Conservation (phyloP, 225 moss, liverwort and hornwort species). For the Ulota crispa region DNA sequence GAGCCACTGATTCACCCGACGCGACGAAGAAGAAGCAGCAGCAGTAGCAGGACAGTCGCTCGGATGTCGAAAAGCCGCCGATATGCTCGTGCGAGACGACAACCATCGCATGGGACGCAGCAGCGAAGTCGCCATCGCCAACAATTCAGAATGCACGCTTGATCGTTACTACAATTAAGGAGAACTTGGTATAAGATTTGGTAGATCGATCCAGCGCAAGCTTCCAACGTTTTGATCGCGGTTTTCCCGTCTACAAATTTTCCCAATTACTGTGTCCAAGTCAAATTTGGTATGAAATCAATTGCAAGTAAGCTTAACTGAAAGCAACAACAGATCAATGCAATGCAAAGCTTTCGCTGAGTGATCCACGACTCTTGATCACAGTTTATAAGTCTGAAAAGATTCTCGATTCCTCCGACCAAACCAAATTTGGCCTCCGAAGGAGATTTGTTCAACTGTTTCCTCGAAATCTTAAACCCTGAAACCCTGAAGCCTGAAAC, state of each 20-base stretch:
- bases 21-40: neutral
- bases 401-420: neutral
- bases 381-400: neutral
- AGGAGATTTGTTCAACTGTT: neutral
- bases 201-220: neutral
- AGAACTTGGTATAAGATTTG: neutral
- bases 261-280: neutral
- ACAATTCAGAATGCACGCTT: neutral
- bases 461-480: neutral
- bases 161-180: neutral
- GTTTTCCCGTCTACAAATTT: neutral
- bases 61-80: constrained; percentile 12
- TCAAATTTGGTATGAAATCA: neutral
- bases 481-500: too few species aligned
- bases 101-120: constrained; percentile 37
- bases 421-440: neutral
- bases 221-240: neutral
- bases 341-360: neutral
- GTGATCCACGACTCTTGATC: neutral
- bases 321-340: neutral
- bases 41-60: constrained; percentile 7
- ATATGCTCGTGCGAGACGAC: constrained; percentile 20
- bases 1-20: constrained; percentile 26
- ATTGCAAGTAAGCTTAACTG: neutral
- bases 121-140: constrained; percentile 37